phyloP scores from a whole-genome alignment of 106 monocot genomes.

The Dendrobium catenatum region DNA sequence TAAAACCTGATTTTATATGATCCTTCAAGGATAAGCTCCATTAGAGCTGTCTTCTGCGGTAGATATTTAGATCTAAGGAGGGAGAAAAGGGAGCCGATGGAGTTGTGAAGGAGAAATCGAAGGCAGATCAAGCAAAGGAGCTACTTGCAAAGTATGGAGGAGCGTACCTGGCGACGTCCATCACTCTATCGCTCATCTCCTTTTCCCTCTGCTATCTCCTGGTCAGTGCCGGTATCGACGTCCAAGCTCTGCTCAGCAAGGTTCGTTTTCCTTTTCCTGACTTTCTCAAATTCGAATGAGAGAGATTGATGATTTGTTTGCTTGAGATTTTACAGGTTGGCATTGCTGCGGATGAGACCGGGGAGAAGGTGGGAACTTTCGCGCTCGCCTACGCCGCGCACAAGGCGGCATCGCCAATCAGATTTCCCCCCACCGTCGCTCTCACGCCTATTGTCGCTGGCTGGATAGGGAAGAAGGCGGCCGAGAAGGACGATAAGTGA shows the following conservation, averaged over 20 bases:
- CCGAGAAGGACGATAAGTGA: constrained; percentile 23
- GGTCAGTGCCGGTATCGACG: constrained; percentile 73
- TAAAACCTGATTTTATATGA: background rate
- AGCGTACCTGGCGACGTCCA: constrained; percentile 90
- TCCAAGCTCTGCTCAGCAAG: constrained; percentile 66
- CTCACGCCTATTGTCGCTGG: constrained; percentile 86
- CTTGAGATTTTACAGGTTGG: constrained; percentile 45
- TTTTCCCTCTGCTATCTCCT: constrained; percentile 84
- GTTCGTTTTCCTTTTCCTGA: constrained; percentile 10
- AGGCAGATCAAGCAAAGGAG: constrained; percentile 79
- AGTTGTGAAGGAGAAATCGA: constrained; percentile 42
- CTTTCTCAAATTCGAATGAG: background rate
- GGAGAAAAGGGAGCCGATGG: constrained; percentile 17
- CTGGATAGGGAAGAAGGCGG: constrained; percentile 79
- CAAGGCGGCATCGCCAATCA: constrained; percentile 93
- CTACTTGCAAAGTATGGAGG: constrained; percentile 88
- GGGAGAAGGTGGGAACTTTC: constrained; percentile 82
- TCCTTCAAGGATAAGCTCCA: background rate
- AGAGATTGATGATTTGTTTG: background rate
- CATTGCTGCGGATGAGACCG: constrained; percentile 55
- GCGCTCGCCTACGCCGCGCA: constrained; percentile 91
- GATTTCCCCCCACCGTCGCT: constrained; percentile 90
- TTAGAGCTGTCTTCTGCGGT: background rate
- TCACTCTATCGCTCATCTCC: constrained; percentile 85
- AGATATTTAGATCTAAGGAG: constrained; percentile 71